Evolutionary conservation across 1,284 basidiomycete species (phyloP), one percentile per base, ranked within the genome.

Genomic region (Ceratorhiza oryzae-sativae): DNA sequence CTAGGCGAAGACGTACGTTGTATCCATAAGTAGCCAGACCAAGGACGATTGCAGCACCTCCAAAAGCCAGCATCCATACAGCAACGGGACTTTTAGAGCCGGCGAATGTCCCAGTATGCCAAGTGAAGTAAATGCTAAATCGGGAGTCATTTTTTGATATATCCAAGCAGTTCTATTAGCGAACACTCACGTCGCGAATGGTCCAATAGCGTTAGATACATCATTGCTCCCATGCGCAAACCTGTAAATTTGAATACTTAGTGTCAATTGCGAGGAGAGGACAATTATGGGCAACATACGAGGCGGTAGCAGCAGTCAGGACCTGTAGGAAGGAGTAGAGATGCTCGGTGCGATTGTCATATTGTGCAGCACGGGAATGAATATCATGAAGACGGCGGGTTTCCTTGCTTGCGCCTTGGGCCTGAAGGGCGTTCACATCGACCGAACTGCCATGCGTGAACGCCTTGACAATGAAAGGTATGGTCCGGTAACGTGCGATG

Each of bases 261-360:
- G n/a, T 5, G 20, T 23, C 20, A n/a, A n/a, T n/a, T n/a, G 32
- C 15, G 1, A 53, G 1, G 25, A 20, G 30, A 73, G 77, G 77
- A 51, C 76, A 74, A 42, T 82, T 82, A 77, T 84, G 83, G 18
- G 82, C 83, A 74, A 84, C 65, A 18, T 46, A 85, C 15, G 82
- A 83, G 62, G 82, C 82, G 71, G 81, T 83, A 75, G 83, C 84
- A n/a, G 83, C 83, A 15, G 84, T 84, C 70, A 85, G 72, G 68
- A 84, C 82, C 74, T 85, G 83, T 55, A 85, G 78, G 79, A 84
- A 85, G 23, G 82, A 83, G 80, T 79, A 85, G 36, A 81, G 73
- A 76, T 84, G 82, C 76, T 85, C 83, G 62, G 81, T 81, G n/a
- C 76, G 82, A 77, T 84, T 84, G 72, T 78, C 78, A 78, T 83